Evolutionary conservation across 1,139 yeast species (phyloP).

Genomic region (Sugiyamaella castrensis): DNA sequence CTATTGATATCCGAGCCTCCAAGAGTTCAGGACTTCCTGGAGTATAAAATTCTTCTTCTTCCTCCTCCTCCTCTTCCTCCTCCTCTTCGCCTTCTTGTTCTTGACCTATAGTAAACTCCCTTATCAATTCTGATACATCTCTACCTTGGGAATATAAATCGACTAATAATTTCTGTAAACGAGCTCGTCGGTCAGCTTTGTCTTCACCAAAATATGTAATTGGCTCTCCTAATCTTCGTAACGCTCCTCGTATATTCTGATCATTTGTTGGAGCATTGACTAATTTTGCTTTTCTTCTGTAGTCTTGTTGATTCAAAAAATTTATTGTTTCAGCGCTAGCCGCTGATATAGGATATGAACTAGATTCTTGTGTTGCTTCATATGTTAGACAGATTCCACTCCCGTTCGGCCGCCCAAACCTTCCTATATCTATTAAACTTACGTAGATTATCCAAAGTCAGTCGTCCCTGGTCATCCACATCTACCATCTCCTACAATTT

Average conservation of each 20-base stretch:
- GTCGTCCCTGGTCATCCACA: constrained; percentile 1
- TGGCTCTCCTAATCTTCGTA: constrained; percentile 57
- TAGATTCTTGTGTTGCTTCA: constrained; percentile 6
- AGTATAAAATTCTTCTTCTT: constrained; percentile 79
- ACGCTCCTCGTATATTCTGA: constrained; percentile 50
- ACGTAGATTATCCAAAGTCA: constrained; percentile 12
- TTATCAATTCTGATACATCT: constrained; percentile 19
- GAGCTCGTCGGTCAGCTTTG: constrained; percentile 55
- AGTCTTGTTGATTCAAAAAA: constrained; percentile 28
- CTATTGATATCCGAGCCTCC: constrained; percentile 52
- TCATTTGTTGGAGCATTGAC: constrained; percentile 60
- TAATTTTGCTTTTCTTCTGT: constrained; percentile 27
- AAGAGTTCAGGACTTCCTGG: constrained; percentile 65
- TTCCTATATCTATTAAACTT: not conserved
- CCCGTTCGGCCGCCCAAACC: not conserved
- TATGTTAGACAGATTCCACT: constrained; percentile 2
- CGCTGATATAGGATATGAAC: constrained; percentile 9
- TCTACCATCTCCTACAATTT: constrained; percentile 4
- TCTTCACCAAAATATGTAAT: constrained; percentile 60
- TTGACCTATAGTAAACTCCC: constrained; percentile 25
- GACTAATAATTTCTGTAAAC: constrained; percentile 48
- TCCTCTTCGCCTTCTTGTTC: constrained; percentile 32
- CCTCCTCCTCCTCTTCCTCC: constrained; percentile 43
- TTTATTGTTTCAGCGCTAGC: constrained; percentile 23
- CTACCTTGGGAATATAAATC: constrained; percentile 24